These are phyloP conservation scores for Pulveroboletus ravenelii DNA, from an alignment of 768 basidiomycete species.

Conservation along the genomic window DNA sequence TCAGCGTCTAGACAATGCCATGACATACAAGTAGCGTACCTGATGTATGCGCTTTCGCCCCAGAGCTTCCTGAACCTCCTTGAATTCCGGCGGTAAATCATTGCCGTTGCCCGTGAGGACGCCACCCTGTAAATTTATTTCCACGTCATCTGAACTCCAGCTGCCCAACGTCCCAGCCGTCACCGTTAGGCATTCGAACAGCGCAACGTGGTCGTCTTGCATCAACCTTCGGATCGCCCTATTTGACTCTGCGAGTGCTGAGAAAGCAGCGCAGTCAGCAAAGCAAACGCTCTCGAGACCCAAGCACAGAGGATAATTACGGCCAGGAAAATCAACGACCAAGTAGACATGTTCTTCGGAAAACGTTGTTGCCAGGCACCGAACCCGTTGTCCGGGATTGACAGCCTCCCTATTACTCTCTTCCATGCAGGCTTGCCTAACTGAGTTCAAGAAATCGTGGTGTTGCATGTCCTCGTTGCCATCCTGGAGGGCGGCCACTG, in stretches of 20 bases:
- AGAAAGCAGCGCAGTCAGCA: neutral
- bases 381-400: neutral
- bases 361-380: slow-evolving; percentile 7
- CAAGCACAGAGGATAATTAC: neutral
- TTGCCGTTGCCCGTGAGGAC: neutral
- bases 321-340: neutral
- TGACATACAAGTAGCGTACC: neutral
- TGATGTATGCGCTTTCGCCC: neutral
- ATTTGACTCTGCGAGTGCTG: neutral
- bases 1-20: neutral
- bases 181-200: neutral
- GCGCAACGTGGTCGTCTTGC: neutral
- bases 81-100: neutral
- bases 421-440: neutral
- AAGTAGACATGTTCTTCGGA: neutral
- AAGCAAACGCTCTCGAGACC: neutral
- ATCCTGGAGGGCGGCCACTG: neutral
- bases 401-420: neutral
- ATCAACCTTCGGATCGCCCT: neutral
- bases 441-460: no score
- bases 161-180: neutral
- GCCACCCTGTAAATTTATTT: neutral
- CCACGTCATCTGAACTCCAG: neutral
- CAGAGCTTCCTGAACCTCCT: neutral
- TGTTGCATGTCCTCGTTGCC: neutral